phyloP scores from a whole-genome alignment of 2,329 filamentous ascomycete species.

The Apiospora kogelbergensis region DNA sequence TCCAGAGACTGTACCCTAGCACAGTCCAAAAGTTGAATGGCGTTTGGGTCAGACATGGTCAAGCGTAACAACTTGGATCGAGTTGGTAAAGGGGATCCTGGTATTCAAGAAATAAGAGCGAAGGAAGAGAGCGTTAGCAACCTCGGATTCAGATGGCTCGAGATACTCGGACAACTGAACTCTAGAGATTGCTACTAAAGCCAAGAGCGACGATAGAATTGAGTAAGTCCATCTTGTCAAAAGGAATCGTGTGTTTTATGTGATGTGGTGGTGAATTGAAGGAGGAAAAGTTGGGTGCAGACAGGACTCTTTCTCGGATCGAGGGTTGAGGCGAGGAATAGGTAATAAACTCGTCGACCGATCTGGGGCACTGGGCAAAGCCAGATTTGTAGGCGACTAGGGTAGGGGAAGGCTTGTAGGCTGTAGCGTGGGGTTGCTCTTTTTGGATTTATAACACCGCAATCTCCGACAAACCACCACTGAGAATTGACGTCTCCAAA shows the following conservation, averaged over 20 bases:
- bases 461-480: conserved; percentile 6
- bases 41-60: background rate
- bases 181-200: conserved; percentile 15
- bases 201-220: conserved; percentile 6
- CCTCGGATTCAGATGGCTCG: background rate
- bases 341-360: background rate
- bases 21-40: background rate
- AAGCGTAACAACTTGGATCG: background rate
- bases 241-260: background rate
- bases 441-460: background rate
- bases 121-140: background rate
- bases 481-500: background rate
- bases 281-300: background rate
- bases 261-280: background rate
- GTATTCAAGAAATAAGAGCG: background rate
- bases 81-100: background rate
- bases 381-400: conserved; percentile 2
- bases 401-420: background rate
- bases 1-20: conserved; percentile 2
- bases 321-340: conserved; percentile 4
- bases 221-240: conserved; percentile 13
- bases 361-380: conserved; percentile 5
- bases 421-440: conserved; percentile 1
- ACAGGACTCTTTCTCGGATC: background rate
- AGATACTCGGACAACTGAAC: background rate